phyloP scores from a whole-genome alignment of 106 monocot genomes.

The Iris macrosiphon region DNA sequence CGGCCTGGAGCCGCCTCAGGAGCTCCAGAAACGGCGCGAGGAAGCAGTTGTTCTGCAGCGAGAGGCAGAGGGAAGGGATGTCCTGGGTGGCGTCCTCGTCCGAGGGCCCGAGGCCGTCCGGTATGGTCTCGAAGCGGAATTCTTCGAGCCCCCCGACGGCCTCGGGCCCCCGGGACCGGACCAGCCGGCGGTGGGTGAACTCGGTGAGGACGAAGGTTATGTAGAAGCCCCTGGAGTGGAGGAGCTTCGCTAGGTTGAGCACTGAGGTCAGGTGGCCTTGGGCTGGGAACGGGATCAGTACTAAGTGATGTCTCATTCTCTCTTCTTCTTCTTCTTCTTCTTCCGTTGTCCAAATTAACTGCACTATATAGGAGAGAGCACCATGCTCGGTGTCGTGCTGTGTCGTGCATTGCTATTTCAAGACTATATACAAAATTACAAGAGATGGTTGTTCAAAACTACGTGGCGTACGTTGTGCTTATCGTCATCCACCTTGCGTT shows the following conservation, averaged over 20 bases:
- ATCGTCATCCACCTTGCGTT: too few relatives aligned
- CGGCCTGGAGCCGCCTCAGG: not conserved
- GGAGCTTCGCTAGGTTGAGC: slow-evolving; percentile 20
- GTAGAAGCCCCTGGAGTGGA: slow-evolving; percentile 10
- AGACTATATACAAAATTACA: too few relatives aligned
- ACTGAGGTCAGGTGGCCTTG: slow-evolving; percentile 23
- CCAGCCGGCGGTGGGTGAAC: slow-evolving; percentile 8
- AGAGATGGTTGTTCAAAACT: too few relatives aligned
- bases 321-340: too few relatives aligned
- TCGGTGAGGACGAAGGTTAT: slow-evolving; percentile 16
- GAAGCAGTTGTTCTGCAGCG: not conserved
- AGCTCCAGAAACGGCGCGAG: not conserved
- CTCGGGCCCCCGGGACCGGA: not conserved
- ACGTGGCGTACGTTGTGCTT: too few relatives aligned
- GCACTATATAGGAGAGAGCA: too few relatives aligned
- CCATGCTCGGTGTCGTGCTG: too few relatives aligned
- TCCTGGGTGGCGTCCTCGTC: not conserved
- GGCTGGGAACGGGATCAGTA: slow-evolving; percentile 10
- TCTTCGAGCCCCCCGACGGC: not conserved
- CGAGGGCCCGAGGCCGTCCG: slow-evolving; percentile 3
- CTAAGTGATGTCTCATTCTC: not conserved
- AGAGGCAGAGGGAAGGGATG: not conserved
- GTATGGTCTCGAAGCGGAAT: slow-evolving; percentile 15
- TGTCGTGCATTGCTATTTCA: too few relatives aligned
- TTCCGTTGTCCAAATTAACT: too few relatives aligned